Base-by-base conservation (phyloP, 805 yeast species). In the Torulaspora delbrueckii region DNA sequence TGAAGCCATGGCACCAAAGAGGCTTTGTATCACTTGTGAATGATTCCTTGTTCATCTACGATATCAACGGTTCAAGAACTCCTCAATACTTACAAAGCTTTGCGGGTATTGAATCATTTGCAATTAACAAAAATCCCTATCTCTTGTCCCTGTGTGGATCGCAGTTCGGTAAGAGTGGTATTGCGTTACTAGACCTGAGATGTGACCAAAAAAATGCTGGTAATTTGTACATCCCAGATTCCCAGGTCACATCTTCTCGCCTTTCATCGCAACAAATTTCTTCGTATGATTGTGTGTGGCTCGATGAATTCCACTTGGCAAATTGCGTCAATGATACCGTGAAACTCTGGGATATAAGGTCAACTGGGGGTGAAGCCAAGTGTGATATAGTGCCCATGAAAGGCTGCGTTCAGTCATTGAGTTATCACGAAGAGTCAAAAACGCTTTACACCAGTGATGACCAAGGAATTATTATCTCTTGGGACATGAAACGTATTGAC, bases 21-120 rank as follows among this genome's bases (percentile, higher is more conserved):
- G 70, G 78, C 3, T 63, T 88, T 43, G 64, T 84, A 24, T 72
- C 95, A 0, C 61, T 81, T 5, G 86, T 84, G 60, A 80, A 80
- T 46, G 82, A 84, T 48, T 78, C 82, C 46, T 53, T 90, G 10
- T 89, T 86, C 59, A 65, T 83, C 40, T 89, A 96, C 91, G 89
- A 89, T 54, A 60, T 75, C 47, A 72, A 74, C 52, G 69, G 83
- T 58, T 71, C 81, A 13, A 56, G 48, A 25, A 33, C 47, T 2
- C 67, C 67, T 6, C 43, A 54, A 18, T 62, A 50, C 37, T 34
- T 63, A 26, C 54, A 62, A 40, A 45, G 52, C 37, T 54, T 56
- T 43, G 48, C 51, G 2, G 60, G 59, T 1, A 36, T 63, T 12
- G 60, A 57, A 33, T 53, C 57, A 1, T 38, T 60, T 28, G 53